These are phyloP conservation scores for Termitomyces sp. DNA, from an alignment of 768 basidiomycete genomes.

Conservation along the genomic window DNA sequence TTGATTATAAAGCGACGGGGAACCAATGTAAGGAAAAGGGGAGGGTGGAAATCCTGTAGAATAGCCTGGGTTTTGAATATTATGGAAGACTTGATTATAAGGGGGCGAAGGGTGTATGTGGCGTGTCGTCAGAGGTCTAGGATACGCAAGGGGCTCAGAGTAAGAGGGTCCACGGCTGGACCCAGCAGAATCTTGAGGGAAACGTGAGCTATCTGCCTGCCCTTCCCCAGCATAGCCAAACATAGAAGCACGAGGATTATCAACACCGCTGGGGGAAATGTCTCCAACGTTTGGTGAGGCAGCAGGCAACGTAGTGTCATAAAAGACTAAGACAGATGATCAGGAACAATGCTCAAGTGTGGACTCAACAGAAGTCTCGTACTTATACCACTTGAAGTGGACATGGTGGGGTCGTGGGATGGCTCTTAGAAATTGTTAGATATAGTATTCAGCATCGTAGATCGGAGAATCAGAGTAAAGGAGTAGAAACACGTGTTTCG, in stretches of 20 bases:
- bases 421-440: constrained; percentile 14
- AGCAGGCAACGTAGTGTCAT: constrained; percentile 18
- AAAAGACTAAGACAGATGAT: constrained; percentile 16
- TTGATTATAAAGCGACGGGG: constrained; percentile 26
- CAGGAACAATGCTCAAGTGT: constrained; percentile 10
- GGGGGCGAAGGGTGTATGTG: constrained; percentile 11
- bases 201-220: constrained; percentile 16
- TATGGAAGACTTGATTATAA: constrained; percentile 15
- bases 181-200: constrained; percentile 18
- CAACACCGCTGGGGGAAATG: constrained; percentile 10
- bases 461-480: background rate
- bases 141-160: constrained; percentile 13
- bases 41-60: constrained; percentile 18
- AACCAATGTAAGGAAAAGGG: constrained; percentile 20
- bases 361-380: constrained; percentile 17
- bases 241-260: constrained; percentile 14
- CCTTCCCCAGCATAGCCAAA: constrained; percentile 21
- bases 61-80: constrained; percentile 8
- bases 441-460: constrained; percentile 10
- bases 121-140: constrained; percentile 11
- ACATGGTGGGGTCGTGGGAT: constrained; percentile 2
- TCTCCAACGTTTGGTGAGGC: constrained; percentile 11
- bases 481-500: background rate
- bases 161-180: constrained; percentile 20
- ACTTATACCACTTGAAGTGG: constrained; percentile 16